A percentile compares a stretch with the other conserved stretches of the same genome.
These are phyloP conservation scores for Leishmania braziliensis DNA, from an alignment of 208 protist genomes.

Conservation along the genomic window DNA sequence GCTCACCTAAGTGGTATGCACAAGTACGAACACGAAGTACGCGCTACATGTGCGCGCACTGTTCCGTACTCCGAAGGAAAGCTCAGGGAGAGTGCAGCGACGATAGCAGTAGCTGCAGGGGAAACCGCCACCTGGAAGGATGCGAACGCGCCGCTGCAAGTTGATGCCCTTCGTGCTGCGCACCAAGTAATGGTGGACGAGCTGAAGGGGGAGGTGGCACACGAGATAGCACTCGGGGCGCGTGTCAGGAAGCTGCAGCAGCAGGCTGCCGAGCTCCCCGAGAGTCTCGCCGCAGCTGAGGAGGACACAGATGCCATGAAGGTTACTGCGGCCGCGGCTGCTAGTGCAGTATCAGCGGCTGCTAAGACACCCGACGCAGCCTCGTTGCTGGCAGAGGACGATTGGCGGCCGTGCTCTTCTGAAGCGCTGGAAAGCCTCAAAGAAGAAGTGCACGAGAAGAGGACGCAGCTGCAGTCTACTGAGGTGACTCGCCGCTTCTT, in stretches of 20 bases:
- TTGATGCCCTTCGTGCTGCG: neutral
- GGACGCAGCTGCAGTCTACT: conserved; percentile 8
- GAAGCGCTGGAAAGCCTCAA: neutral
- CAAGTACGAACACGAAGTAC: conserved; percentile 49
- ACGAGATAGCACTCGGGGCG: conserved; percentile 1
- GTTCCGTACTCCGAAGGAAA: conserved; percentile 54
- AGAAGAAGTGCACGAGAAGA: neutral
- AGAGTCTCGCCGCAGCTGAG: neutral
- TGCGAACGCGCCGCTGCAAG: conserved; percentile 1
- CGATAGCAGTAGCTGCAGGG: neutral
- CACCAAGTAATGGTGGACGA: conserved; percentile 8
- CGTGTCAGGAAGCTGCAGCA: conserved; percentile 6
- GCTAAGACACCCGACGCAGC: neutral
- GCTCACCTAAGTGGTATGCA: conserved; percentile 24
- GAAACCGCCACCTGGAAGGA: neutral
- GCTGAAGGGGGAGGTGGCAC: conserved; percentile 5
- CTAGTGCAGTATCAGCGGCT: neutral
- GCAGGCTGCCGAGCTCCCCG: neutral
- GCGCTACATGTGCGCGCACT: conserved; percentile 33
- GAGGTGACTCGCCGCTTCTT: neutral
- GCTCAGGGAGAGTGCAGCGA: conserved; percentile 9
- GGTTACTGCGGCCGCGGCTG: neutral
- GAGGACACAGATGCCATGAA: neutral
- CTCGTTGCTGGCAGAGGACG: neutral
- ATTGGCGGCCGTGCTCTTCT: neutral